Base-by-base conservation (phyloP, 345 rosid genomes). In the Brassica cretica region DNA sequence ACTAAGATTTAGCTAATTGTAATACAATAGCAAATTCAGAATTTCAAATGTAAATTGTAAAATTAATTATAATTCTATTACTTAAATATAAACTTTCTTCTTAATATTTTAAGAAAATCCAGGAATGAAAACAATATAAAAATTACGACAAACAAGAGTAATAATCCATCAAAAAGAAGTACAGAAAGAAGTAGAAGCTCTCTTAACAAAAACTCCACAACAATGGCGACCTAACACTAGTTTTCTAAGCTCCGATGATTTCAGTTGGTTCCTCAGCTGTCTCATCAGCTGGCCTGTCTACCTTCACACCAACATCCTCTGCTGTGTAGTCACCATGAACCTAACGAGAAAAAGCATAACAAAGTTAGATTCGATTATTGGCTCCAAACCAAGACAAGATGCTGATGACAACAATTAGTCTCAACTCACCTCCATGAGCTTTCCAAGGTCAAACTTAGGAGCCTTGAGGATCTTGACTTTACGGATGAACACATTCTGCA, bases 361-460 rank as follows among this genome's bases (percentile, higher is more conserved):
- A 58, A 32, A 4, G 5, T 66, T 58, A 1, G 9, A 3, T 37
- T 41, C 0, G 3, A 4, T 14, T 1, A 51, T n/a, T 1, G 18
- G 6, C 7, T 11, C 12, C 2, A 68, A 21, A 14, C 30, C 3
- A 25, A 11, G 15, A 59, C 0, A 27, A 56, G 27, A 41, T 10
- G 44, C 0, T 0, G 0, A 10, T 25, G 2, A 25, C 2, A 18
- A 27, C 49, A 53, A 5, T 7, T 51, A 5, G 56, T 51, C 6
- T 46, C 6, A 51, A n/a, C 59, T 37, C 16, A 78, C 98, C 85
- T 91, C 97, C 98, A 94, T 92, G 83, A 94, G 82, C 78, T 94
- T 94, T 72, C 98, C 98, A 12, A 94, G 91, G 80, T 94, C 98
- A 33, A 94, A 94, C 84, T 94, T 94, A 66, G 98, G 98, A 64